Conservation (phyloP, 2,329 filamentous ascomycete species). For the Clonostachys sp. region DNA sequence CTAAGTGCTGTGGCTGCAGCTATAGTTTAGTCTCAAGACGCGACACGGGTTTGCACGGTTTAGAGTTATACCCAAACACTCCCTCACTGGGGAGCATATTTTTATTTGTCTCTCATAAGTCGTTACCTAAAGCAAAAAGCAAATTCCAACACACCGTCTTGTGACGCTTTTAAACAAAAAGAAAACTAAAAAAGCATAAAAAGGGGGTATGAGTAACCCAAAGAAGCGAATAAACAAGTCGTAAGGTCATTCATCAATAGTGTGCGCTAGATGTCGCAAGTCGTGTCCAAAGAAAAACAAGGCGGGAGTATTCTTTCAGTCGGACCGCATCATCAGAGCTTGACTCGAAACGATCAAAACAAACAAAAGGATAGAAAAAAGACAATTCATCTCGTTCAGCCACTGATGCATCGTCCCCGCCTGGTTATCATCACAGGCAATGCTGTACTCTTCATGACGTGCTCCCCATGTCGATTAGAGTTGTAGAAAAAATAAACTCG, state of each 20-base stretch:
- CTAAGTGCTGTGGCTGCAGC: too few species aligned
- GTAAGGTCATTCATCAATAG: not conserved
- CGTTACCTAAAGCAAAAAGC: not conserved
- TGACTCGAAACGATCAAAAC: not conserved
- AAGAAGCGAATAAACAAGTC: not conserved
- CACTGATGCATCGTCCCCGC: not conserved
- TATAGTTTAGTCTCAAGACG: too few species aligned
- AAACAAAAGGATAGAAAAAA: slow-evolving; percentile 3
- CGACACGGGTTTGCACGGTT: too few species aligned
- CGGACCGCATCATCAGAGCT: not conserved
- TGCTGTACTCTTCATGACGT: slow-evolving; percentile 19
- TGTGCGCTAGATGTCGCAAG: not conserved
- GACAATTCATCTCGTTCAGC: not conserved
- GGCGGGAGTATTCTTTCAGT: not conserved
- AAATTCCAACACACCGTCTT: not conserved
- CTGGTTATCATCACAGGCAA: slow-evolving; percentile 3
- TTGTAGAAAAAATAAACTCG: not conserved
- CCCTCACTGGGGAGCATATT: not conserved
- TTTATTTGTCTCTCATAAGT: not conserved
- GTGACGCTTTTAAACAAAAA: not conserved
- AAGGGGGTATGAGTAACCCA: not conserved
- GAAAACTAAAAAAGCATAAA: not conserved
- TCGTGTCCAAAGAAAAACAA: not conserved
- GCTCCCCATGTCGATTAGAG: slow-evolving; percentile 19
- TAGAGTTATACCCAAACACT: too few species aligned